Percentiles rank a stretch among this genome's conserved stretches.
These are phyloP conservation scores for Byssoonygena ceratinophila DNA, from an alignment of 2,329 filamentous ascomycete species.

Conservation along the genomic window DNA sequence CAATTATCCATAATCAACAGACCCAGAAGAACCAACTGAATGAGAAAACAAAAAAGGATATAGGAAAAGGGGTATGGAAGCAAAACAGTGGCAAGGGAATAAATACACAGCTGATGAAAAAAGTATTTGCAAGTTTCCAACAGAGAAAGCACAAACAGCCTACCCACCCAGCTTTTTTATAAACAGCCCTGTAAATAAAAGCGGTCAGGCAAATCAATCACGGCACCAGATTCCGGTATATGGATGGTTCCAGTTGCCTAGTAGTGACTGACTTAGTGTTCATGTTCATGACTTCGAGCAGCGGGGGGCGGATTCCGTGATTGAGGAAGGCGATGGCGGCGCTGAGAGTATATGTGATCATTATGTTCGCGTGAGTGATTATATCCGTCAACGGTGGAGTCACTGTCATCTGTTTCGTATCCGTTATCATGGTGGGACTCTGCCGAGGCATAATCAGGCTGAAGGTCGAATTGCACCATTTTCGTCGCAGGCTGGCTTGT, in stretches of 20 bases:
- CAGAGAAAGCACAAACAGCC: background rate
- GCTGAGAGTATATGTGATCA: background rate
- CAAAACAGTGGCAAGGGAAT: too few relatives aligned
- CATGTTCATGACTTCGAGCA: background rate
- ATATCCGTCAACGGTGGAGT: constrained; percentile 27
- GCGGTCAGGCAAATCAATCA: constrained; percentile 26
- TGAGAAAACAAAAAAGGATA: too few relatives aligned
- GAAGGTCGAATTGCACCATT: constrained; percentile 17
- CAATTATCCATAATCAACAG: too few relatives aligned
- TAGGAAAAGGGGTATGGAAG: too few relatives aligned
- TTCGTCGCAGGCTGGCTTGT: constrained; percentile 10
- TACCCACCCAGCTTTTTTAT: constrained; percentile 5
- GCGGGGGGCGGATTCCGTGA: background rate
- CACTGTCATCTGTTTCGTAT: constrained; percentile 37
- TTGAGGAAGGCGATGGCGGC: background rate
- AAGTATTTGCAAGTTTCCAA: too few relatives aligned
- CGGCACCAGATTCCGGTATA: constrained; percentile 24
- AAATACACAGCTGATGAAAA: too few relatives aligned
- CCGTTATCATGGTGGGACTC: constrained; percentile 18
- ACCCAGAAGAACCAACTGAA: too few relatives aligned
- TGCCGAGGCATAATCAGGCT: constrained; percentile 3
- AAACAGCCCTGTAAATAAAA: constrained; percentile 26
- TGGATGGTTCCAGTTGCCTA: background rate
- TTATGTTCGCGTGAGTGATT: constrained; percentile 16
- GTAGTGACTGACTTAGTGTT: background rate